Evolutionary conservation across 2,329 filamentous ascomycete genomes (phyloP), one percentile per base, ranked within the genome.

Genomic region (Nannizzia gypsea): DNA sequence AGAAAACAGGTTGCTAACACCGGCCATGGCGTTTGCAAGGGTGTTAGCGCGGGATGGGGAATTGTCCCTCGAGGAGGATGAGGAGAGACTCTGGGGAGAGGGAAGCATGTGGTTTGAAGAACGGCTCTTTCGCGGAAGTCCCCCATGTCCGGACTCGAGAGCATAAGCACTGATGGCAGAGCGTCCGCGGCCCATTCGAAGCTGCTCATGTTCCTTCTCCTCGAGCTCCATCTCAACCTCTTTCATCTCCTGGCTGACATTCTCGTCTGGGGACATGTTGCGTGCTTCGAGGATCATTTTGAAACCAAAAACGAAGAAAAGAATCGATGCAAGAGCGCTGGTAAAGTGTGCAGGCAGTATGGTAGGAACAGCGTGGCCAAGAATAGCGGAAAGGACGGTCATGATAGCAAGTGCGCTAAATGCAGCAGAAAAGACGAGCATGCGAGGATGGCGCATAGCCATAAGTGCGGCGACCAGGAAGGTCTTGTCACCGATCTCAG

Each of bases 401-500:
- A 99, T 99, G 71, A 88, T 83, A 62, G 96, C 83, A 52, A 99
- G 80, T 8, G 93, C 95, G 58, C 86, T 85, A 67, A 96, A 92
- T n/a, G 93, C 93, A 6, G 93, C 90, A 1, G 89, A 88, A 76
- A 99, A 99, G 63, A 99, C 93, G 11, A 97, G 82, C 64, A 96
- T 78, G 58, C 93, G 87, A 63, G 93, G 88, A 69, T 99, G 92
- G 72, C 96, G 93, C 93, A 99, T 99, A 11, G 93, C 93, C 93
- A 99, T 99, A 17, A 99, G 83, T 6, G 91, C 92, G 5, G 93
- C 93, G 22, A 99, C 90, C 48, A 99, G 81, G 78, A 99, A 99
- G 0, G 93, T 99, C 77, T 99, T 99, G 82, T 99, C 93, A 64
- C 93, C 93, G 67, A 99, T 85, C 73, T 99, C 93, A 54, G 92